Base-by-base conservation (phyloP, 805 yeast genomes). In the Pichia kluyveri region DNA sequence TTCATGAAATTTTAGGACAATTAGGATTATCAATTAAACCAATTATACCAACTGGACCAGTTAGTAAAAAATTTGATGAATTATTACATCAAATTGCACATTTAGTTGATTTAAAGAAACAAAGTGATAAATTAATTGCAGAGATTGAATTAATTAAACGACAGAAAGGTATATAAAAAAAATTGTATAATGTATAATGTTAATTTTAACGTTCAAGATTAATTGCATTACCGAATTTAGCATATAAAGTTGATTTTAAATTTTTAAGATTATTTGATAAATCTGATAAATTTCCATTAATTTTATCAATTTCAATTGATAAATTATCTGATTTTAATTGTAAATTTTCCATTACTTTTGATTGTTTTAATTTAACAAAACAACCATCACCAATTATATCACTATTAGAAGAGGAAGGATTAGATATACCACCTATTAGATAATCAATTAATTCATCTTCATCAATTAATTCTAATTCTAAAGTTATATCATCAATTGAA, bases 381-480 rank as follows among this genome's bases (percentile, higher is more conserved):
- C 74, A 70, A 48, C 86, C 95, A 7, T 97, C 97, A 18, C 90
- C 68, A 56, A 83, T 84, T 66, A 88, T 87, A 56, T 80, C 81
- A 10, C 81, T 66, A 50, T 72, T 68, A 39, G 82, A 88, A 48
- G 34, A 40, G 19, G 41, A 28, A 27, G 32, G 17, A 6, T 72
- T 69, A 3, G 39, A 37, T 2, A 9, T 9, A 47, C 85, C 95
- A 7, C 97, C 96, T 17, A 91, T 68, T 55, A 83, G 84, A 66
- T 88, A 91, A 55, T 82, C 83, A 9, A 83, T 68, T 48, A 72
- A 67, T 40, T 83, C 89, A 47, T 82, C 89, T 56, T 77, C 82
- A 54, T 91, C 98, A 31, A 88, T 67, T 41, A 93, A 75, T 65
- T 91, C 98, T 40, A 91, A 72, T 60, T 91, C 99, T 59, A 87